Evolutionary conservation across 305 asterid genomes (phyloP), one percentile per base, ranked within the genome.

Genomic region (Fraxinus dipetala): DNA sequence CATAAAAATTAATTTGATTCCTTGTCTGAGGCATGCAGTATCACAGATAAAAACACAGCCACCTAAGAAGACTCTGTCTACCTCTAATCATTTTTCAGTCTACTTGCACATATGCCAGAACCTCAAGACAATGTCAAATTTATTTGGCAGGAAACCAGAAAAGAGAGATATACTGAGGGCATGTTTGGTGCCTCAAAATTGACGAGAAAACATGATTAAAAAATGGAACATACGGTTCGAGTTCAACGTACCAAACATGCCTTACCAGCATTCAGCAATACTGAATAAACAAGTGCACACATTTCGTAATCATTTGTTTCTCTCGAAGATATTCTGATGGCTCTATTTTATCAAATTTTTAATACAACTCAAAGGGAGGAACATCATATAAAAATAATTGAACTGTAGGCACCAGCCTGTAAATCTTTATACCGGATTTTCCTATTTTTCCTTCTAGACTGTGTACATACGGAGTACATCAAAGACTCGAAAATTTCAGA

Each of bases 31-130:
- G 28, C 35, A 38, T 1, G 43, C n/a, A 72, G 72, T 36, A 72
- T 78, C 51, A 51, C 67, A 11, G 35, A 79, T 75, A 45, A 35
- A 67, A 84, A 76, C 73, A 45, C 51, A 69, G 81, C 87, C 85
- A 87, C 87, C 89, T 73, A 36, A 16, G 69, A 79, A 48, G 87
- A 84, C 87, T 32, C 36, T 54, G 18, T 54, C 76, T 43, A 54
- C 20, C 79, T 51, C 65, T 5, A 35, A 67, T 80, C 54, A 20
- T 38, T 63, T 77, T 70, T 56, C 8, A 48, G 54, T 65, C 80
- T 65, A 31, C 59, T 65, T 45, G 51, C 80, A 38, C 24, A 76
- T 79, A 81, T 76, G 80, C 78, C 36, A 77, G 28, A 40, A 34
- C 61, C 38, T 82, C 20, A 67, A 31, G 72, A 65, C 77, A 70